phyloP scores from a whole-genome alignment of 2,329 filamentous ascomycete genomes.

The Talaromyces islandicus region DNA sequence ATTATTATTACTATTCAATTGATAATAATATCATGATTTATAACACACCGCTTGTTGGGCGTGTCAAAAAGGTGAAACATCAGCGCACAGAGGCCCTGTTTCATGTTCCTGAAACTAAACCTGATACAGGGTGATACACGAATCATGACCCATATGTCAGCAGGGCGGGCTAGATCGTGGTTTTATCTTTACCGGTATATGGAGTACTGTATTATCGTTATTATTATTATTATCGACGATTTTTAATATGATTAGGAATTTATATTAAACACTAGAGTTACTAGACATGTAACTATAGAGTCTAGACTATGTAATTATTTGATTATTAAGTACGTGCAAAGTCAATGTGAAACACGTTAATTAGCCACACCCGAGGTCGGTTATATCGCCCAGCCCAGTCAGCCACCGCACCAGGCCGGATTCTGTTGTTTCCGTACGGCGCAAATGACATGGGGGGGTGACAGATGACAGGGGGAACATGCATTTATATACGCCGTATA shows the following conservation, averaged over 20 bases:
- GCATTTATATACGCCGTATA: not conserved
- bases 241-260: too few species aligned
- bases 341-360: slow-evolving; percentile 3
- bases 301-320: not conserved
- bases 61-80: not conserved
- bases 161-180: not conserved
- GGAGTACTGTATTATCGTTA: too few species aligned
- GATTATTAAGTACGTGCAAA: not conserved
- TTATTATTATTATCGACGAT: too few species aligned
- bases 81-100: not conserved
- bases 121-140: not conserved
- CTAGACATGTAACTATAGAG: too few species aligned
- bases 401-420: not conserved
- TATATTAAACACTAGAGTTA: too few species aligned
- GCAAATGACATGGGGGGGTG: not conserved
- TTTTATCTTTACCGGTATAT: too few species aligned
- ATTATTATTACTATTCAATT: too few species aligned
- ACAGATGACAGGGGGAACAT: not conserved
- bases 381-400: not conserved
- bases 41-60: not conserved
- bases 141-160: not conserved
- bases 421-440: not conserved
- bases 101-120: not conserved
- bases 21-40: too few species aligned
- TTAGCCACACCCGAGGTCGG: not conserved